Conservation (phyloP, 805 yeast genomes). For the Maudiozyma barnettii region DNA sequence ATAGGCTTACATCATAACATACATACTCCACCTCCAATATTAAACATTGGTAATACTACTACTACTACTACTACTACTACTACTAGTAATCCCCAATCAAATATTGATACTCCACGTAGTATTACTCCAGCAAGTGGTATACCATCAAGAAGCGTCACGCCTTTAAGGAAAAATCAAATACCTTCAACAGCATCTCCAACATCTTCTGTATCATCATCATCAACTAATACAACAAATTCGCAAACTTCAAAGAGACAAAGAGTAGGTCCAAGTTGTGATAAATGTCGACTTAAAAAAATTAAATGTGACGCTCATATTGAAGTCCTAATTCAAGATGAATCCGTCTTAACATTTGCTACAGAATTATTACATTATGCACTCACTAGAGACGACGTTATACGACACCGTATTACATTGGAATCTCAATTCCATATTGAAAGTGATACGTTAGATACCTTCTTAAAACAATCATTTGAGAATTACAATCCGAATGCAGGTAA, state of each 20-base stretch:
- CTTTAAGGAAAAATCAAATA: not conserved
- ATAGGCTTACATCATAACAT: not conserved
- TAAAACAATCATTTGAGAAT: not conserved
- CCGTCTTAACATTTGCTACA: conserved; percentile 10
- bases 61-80: not conserved
- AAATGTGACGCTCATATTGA: conserved; percentile 63
- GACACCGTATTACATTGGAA: not conserved
- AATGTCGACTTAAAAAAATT: conserved; percentile 61
- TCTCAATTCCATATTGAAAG: conserved; percentile 1
- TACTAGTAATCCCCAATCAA: not conserved
- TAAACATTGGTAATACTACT: not conserved
- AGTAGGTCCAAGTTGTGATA: conserved; percentile 68
- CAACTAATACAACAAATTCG: not conserved
- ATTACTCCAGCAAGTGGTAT: not conserved
- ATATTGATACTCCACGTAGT: not conserved
- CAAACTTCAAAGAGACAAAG: conserved; percentile 41
- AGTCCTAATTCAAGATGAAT: conserved; percentile 29
- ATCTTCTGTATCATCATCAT: not conserved
- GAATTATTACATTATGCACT: conserved; percentile 18
- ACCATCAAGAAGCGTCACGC: not conserved
- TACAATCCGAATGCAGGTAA: not conserved
- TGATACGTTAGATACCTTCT: not conserved
- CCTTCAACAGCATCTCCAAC: not conserved
- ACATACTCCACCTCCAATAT: not conserved
- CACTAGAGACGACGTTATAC: conserved; percentile 10